phyloP scores from a whole-genome alignment of 2,329 filamentous ascomycete species.

The Lachnellula willkommii region DNA sequence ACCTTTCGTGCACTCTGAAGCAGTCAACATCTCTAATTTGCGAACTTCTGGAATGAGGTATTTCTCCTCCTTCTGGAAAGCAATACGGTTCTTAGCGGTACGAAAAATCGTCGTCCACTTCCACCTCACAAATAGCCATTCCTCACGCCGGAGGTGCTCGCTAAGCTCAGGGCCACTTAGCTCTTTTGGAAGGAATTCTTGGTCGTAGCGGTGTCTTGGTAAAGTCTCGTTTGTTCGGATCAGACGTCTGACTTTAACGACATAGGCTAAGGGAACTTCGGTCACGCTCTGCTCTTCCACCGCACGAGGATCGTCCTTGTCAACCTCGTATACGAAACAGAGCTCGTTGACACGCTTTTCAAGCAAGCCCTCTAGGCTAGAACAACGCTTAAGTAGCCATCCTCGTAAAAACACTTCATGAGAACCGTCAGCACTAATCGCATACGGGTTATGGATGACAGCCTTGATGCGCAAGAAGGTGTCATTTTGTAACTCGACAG shows the following conservation, averaged over 20 bases:
- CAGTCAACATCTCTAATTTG: not conserved
- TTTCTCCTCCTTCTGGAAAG: not conserved
- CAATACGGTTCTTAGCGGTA: not conserved
- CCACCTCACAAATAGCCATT: slow-evolving; percentile 49
- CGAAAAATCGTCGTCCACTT: slow-evolving; percentile 30
- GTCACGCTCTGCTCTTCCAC: slow-evolving; percentile 36
- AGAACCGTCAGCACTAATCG: not conserved
- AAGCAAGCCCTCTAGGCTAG: slow-evolving; percentile 32
- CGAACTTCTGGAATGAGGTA: not conserved
- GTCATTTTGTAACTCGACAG: slow-evolving; percentile 19
- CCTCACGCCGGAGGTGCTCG: slow-evolving; percentile 27
- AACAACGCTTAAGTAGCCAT: slow-evolving; percentile 33
- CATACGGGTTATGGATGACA: slow-evolving; percentile 30
- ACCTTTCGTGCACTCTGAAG: too few species aligned
- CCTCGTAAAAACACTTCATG: slow-evolving; percentile 36
- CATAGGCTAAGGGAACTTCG: slow-evolving; percentile 37
- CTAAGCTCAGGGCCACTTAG: slow-evolving; percentile 6
- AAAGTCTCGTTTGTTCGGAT: slow-evolving; percentile 51
- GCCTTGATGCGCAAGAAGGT: slow-evolving; percentile 37
- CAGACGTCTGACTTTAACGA: slow-evolving; percentile 41
- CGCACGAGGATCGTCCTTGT: slow-evolving; percentile 32
- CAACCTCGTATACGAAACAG: slow-evolving; percentile 32
- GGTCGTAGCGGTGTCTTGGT: slow-evolving; percentile 25
- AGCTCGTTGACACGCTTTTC: slow-evolving; percentile 40
- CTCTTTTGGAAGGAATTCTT: not conserved